Conservation (phyloP, 345 rosid species). For the Xanthoceras sorbifolium region DNA sequence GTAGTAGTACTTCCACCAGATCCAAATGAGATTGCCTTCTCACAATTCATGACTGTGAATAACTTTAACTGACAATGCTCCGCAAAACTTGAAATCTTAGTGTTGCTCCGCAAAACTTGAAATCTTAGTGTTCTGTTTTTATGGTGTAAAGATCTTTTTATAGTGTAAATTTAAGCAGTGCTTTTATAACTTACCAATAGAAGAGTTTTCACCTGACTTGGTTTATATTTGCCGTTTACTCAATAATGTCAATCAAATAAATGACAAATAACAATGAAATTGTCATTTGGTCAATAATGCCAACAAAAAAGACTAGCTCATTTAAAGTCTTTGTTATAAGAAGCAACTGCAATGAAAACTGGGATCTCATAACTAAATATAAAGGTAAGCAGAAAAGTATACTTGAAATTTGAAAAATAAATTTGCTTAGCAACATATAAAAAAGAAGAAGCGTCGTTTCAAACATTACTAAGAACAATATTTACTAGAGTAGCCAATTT, state of each 20-base stretch:
- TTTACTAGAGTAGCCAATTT: not conserved
- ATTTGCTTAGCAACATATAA: not conserved
- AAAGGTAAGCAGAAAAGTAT: not conserved
- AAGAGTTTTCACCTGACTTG: not conserved
- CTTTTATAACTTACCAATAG: not conserved
- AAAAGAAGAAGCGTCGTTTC: too few relatives aligned
- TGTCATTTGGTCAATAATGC: not conserved
- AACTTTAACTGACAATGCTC: not conserved
- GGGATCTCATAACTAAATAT: not conserved
- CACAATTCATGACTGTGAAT: slow-evolving; percentile 24
- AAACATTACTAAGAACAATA: not conserved
- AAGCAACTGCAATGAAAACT: not conserved
- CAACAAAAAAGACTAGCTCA: not conserved
- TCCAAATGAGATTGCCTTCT: slow-evolving; percentile 25
- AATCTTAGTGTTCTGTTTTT: too few relatives aligned
- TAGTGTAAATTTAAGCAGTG: not conserved
- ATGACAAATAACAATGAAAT: not conserved
- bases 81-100: not conserved
- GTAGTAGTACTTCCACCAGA: slow-evolving; percentile 6
- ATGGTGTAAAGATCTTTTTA: not conserved
- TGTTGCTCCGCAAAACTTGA: too few relatives aligned
- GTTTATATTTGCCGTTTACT: not conserved
- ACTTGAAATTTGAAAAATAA: not conserved
- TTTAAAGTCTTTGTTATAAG: not conserved
- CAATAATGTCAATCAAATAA: not conserved